Evolutionary conservation across 257 asterid genomes (phyloP).

Genomic region (Gentiana dahurica): DNA sequence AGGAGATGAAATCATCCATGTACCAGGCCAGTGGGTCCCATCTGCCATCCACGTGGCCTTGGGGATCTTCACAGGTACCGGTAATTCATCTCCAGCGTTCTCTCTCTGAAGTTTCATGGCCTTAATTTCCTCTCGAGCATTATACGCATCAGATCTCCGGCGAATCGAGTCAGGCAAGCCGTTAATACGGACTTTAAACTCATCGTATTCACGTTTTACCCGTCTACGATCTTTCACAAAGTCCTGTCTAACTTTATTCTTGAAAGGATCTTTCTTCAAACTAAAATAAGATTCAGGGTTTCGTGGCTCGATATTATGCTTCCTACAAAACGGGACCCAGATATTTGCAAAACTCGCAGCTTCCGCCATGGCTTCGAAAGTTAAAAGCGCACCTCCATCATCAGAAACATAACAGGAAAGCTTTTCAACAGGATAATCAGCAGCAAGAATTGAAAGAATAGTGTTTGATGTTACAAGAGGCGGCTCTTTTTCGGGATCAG

Average conservation of each 20-base stretch:
- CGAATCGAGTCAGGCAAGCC: slow-evolving; percentile 86
- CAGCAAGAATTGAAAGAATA: slow-evolving; percentile 77
- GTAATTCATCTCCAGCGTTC: slow-evolving; percentile 43
- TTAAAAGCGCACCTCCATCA: slow-evolving; percentile 81
- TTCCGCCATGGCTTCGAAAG: slow-evolving; percentile 96
- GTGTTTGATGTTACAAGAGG: slow-evolving; percentile 86
- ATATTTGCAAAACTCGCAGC: slow-evolving; percentile 86
- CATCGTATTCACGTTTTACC: slow-evolving; percentile 83
- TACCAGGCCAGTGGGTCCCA: slow-evolving; percentile 91
- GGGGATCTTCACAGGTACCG: slow-evolving; percentile 62
- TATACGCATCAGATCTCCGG: slow-evolving; percentile 80
- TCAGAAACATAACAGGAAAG: slow-evolving; percentile 89
- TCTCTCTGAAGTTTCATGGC: slow-evolving; percentile 70
- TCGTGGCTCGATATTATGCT: slow-evolving; percentile 70
- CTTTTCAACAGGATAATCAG: slow-evolving; percentile 80
- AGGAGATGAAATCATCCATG: slow-evolving; percentile 49
- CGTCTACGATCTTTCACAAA: slow-evolving; percentile 85
- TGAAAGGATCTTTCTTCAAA: slow-evolving; percentile 70
- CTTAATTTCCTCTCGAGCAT: slow-evolving; percentile 81
- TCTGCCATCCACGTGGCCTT: slow-evolving; percentile 98
- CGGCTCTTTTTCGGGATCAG: slow-evolving; percentile 93
- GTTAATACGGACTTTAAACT: slow-evolving; percentile 76
- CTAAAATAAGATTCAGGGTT: slow-evolving; percentile 76
- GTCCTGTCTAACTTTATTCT: slow-evolving; percentile 69
- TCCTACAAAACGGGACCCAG: slow-evolving; percentile 88